Conservation (phyloP, 345 rosid species). For the Eucalyptus marginata region DNA sequence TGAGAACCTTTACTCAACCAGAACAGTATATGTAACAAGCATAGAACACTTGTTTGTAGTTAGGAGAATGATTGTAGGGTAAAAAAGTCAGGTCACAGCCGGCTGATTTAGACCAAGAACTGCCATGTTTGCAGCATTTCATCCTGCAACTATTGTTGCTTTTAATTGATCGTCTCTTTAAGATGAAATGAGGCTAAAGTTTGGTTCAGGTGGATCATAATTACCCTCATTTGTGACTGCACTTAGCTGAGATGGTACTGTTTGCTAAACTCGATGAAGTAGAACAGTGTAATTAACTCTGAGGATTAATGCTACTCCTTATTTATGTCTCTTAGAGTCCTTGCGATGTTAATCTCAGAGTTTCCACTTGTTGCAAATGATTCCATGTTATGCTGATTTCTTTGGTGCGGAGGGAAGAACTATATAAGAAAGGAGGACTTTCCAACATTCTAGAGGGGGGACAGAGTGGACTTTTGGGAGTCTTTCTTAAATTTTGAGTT, state of each 20-base stretch:
- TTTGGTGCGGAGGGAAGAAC: neutral
- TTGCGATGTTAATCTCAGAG: neutral
- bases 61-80: neutral
- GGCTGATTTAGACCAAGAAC: neutral
- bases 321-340: neutral
- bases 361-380: neutral
- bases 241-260: neutral
- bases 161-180: neutral
- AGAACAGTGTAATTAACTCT: neutral
- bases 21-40: neutral
- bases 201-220: neutral
- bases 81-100: neutral
- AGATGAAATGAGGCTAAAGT: neutral
- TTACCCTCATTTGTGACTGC: neutral
- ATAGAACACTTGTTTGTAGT: neutral
- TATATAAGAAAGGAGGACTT: neutral
- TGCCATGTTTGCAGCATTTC: neutral
- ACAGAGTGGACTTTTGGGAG: neutral
- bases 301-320: neutral
- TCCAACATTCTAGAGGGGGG: neutral
- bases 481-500: neutral
- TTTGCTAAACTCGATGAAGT: neutral
- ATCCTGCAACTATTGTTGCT: neutral
- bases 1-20: neutral
- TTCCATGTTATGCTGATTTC: neutral